Evolutionary conservation across 2,329 filamentous ascomycete species (phyloP).

Genomic region (Plenodomus lindquistii): DNA sequence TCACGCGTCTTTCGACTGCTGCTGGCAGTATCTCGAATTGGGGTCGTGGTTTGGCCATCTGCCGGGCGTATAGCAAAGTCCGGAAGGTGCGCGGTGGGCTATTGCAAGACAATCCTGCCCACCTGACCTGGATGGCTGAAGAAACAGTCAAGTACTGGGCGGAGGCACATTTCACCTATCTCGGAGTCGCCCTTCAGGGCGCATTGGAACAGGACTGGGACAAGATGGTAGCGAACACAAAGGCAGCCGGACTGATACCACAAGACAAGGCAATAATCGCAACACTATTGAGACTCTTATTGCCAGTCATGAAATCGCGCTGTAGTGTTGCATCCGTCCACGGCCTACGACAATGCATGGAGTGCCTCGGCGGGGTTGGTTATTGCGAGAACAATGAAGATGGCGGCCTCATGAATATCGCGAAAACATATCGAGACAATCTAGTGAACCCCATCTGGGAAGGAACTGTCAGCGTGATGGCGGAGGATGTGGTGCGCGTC

Average conservation of each 20-base stretch:
- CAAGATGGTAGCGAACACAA: conserved; percentile 25
- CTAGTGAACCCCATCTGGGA: conserved; percentile 71
- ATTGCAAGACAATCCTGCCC: conserved; percentile 58
- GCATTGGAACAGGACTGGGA: conserved; percentile 53
- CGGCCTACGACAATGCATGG: conserved; percentile 61
- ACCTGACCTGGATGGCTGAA: conserved; percentile 62
- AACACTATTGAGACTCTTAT: conserved; percentile 25
- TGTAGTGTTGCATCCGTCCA: conserved; percentile 45
- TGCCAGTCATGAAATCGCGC: conserved; percentile 31
- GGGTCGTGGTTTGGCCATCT: conserved; percentile 61
- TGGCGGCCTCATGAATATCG: conserved; percentile 62
- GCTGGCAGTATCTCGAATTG: conserved; percentile 58
- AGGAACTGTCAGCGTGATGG: conserved; percentile 72
- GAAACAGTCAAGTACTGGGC: conserved; percentile 61
- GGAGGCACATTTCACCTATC: conserved; percentile 60
- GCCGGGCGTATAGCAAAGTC: conserved; percentile 61
- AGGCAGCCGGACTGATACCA: conserved; percentile 25
- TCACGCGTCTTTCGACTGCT: conserved; percentile 65
- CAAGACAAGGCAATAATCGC: conserved; percentile 15
- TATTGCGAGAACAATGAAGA: conserved; percentile 67
- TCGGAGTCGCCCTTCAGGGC: conserved; percentile 60
- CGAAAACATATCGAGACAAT: conserved; percentile 67
- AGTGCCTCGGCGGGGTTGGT: conserved; percentile 67
- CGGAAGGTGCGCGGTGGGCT: conserved; percentile 55
- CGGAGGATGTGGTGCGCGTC: conserved; percentile 55